Conservation (phyloP, 208 protist genomes). For the Angomonas desouzai region DNA sequence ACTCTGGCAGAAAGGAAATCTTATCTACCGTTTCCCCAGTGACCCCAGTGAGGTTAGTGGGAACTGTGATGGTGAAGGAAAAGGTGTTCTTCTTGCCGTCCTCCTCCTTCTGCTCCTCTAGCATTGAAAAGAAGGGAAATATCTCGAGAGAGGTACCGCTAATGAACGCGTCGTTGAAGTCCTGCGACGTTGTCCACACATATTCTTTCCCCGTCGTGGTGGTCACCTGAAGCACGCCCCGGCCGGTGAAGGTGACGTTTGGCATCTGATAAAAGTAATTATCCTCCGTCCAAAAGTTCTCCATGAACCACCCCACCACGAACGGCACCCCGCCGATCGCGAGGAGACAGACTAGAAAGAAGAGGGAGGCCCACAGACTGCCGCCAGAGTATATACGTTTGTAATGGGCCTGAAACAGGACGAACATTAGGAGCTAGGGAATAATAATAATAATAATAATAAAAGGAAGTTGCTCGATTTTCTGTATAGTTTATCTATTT, state of each 20-base stretch:
- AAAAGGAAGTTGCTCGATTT: neutral
- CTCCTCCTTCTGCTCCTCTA: conserved; percentile 39
- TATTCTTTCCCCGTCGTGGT: conserved; percentile 61
- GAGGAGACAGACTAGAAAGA: conserved; percentile 63
- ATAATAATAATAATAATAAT: too few relatives aligned
- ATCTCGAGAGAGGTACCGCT: conserved; percentile 29
- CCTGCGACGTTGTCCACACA: conserved; percentile 74
- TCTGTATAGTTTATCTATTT: neutral
- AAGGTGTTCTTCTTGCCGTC: conserved; percentile 32
- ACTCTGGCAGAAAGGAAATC: conserved; percentile 71
- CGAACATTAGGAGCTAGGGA: neutral
- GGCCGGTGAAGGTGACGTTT: conserved; percentile 46
- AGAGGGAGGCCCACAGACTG: conserved; percentile 45
- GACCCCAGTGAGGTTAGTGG: conserved; percentile 32
- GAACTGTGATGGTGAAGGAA: conserved; percentile 52
- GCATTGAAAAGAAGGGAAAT: conserved; percentile 57
- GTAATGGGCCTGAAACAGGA: conserved; percentile 59
- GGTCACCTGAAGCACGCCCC: conserved; percentile 50
- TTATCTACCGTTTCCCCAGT: conserved; percentile 25
- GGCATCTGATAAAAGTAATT: conserved; percentile 53
- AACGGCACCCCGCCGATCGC: conserved; percentile 45
- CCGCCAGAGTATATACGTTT: conserved; percentile 60
- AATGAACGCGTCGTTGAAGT: conserved; percentile 51
- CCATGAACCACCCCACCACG: conserved; percentile 60
- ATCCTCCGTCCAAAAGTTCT: conserved; percentile 66